These are phyloP conservation scores for Pythium oligandrum DNA, from an alignment of 352 stramenopile genomes.

Conservation along the genomic window DNA sequence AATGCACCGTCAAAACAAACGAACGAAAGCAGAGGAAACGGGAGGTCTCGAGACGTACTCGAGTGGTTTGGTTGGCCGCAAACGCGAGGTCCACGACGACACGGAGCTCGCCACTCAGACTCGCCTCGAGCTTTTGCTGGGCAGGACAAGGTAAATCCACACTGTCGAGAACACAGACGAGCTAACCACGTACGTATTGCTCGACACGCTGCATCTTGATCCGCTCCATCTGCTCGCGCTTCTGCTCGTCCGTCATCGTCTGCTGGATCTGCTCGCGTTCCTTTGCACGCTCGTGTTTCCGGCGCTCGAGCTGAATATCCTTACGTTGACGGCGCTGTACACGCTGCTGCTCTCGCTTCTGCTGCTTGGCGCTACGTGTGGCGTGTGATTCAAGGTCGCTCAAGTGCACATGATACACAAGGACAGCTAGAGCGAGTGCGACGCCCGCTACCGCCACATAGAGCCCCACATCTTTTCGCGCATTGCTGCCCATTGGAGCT, in stretches of 20 bases:
- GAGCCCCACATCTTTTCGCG: too few species aligned
- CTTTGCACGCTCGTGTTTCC: conserved; percentile 4
- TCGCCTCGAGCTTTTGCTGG: conserved; percentile 71
- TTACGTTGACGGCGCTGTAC: conserved; percentile 9
- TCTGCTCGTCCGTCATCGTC: conserved; percentile 37
- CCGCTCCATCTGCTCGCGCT: conserved; percentile 38
- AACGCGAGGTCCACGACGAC: conserved; percentile 73
- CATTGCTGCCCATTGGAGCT: too few species aligned
- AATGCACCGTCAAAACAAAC: not conserved
- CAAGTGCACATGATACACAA: not conserved
- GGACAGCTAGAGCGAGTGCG: too few species aligned
- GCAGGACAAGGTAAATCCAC: not conserved
- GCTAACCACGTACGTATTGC: conserved; percentile 48
- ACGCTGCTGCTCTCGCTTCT: conserved; percentile 11
- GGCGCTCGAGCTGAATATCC: conserved; percentile 8
- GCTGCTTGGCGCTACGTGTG: not conserved
- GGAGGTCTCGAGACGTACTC: conserved; percentile 21
- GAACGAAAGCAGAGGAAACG: not conserved
- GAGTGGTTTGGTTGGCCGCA: conserved; percentile 30
- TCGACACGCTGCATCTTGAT: conserved; percentile 74
- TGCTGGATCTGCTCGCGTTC: conserved; percentile 4
- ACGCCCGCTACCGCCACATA: too few species aligned
- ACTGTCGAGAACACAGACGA: not conserved
- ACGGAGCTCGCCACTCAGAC: conserved; percentile 30
- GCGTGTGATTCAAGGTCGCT: not conserved